These are phyloP conservation scores for Cyclostephanos invisitatus DNA, from an alignment of 108 stramenopile species.

Conservation along the genomic window DNA sequence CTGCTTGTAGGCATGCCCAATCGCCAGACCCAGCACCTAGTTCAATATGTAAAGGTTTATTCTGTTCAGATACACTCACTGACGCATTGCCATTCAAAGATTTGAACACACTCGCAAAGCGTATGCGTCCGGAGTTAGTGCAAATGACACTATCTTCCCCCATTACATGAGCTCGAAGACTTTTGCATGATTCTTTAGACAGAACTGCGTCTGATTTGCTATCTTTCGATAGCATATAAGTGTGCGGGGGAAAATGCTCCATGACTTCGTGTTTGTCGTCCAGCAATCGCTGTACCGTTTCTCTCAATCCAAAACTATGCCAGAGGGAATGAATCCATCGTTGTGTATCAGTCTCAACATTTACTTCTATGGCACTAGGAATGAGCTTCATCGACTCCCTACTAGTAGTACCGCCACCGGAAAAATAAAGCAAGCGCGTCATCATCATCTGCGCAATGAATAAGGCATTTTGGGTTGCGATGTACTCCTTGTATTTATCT, in stretches of 20 bases:
- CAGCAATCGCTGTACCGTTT: constrained; percentile 30
- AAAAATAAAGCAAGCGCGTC: constrained; percentile 68
- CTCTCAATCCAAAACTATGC: constrained; percentile 69
- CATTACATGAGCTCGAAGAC: constrained; percentile 13
- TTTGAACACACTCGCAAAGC: constrained; percentile 39
- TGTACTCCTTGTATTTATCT: background rate
- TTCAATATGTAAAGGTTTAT: constrained; percentile 63
- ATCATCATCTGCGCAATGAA: constrained; percentile 48
- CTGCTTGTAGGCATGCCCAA: constrained; percentile 75
- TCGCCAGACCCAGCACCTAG: constrained; percentile 85
- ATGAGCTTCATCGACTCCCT: constrained; percentile 13
- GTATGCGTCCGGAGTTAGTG: constrained; percentile 45
- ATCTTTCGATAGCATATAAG: constrained; percentile 5
- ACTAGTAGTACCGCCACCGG: constrained; percentile 82
- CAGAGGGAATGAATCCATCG: constrained; percentile 57
- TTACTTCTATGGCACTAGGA: background rate
- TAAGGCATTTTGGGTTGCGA: constrained; percentile 14
- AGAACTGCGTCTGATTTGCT: constrained; percentile 11
- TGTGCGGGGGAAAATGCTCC: constrained; percentile 2
- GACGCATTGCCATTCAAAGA: constrained; percentile 1
- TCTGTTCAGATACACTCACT: constrained; percentile 14
- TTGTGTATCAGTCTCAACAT: constrained; percentile 18
- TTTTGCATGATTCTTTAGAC: constrained; percentile 12
- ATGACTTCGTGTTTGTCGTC: constrained; percentile 7
- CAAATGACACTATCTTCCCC: constrained; percentile 43